phyloP scores from a whole-genome alignment of 2,329 filamentous ascomycete genomes.

The Drechslera avenae region DNA sequence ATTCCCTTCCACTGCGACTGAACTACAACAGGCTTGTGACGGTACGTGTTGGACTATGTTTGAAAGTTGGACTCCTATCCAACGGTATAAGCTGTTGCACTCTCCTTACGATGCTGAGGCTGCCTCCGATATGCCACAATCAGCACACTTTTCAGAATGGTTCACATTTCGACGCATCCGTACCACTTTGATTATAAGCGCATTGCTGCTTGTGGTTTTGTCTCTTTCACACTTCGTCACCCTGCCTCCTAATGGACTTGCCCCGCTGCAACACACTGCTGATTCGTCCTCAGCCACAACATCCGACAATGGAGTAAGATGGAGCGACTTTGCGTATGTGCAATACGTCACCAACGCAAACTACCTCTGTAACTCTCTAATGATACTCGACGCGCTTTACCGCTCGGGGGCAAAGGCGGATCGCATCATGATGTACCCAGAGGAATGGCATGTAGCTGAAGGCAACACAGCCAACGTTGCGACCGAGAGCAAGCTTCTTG shows the following conservation, averaged over 20 bases:
- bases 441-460: conserved; percentile 14
- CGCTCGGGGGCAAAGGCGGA: conserved; percentile 42
- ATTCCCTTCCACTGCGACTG: no score
- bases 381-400: conserved; percentile 48
- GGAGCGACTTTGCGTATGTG: conserved; percentile 41
- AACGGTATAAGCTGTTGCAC: no score
- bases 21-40: no score
- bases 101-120: background rate
- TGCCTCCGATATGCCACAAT: background rate
- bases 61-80: no score
- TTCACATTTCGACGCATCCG: background rate
- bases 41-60: no score
- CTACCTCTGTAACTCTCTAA: conserved; percentile 45
- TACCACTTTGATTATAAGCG: background rate
- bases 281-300: background rate
- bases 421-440: conserved; percentile 21
- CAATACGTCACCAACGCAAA: conserved; percentile 42
- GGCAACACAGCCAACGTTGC: background rate
- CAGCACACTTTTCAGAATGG: background rate
- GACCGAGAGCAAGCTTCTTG: conserved; percentile 47
- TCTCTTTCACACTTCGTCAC: background rate
- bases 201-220: background rate
- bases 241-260: background rate
- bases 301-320: background rate
- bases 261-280: background rate